phyloP scores from a whole-genome alignment of 2,329 filamentous ascomycete species.

The Myriosclerotinia scirpicola region DNA sequence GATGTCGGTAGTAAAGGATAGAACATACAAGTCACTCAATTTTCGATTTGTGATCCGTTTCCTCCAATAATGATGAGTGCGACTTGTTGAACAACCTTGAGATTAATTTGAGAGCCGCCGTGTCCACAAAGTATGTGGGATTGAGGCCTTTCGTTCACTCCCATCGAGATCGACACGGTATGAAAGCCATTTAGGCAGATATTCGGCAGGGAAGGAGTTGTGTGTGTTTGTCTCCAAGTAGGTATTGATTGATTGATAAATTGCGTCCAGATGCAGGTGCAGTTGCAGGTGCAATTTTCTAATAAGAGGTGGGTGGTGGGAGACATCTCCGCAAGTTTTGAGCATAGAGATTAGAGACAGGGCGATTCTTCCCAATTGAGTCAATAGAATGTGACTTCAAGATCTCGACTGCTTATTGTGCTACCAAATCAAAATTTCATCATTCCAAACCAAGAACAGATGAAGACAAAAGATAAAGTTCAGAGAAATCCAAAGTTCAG shows the following conservation, averaged over 20 bases:
- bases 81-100: not conserved
- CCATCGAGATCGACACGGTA: not conserved
- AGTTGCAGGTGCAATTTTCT: not conserved
- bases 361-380: not conserved
- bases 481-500: too few relatives aligned
- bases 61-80: not conserved
- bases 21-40: not conserved
- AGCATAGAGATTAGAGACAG: not conserved
- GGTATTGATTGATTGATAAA: not conserved
- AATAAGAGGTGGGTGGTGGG: too few relatives aligned
- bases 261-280: not conserved
- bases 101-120: not conserved
- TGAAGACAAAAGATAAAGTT: too few relatives aligned
- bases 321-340: not conserved
- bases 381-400: not conserved
- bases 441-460: too few relatives aligned
- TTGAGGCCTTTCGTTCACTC: not conserved
- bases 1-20: not conserved
- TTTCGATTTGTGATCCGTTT: not conserved
- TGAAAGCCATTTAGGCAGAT: not conserved
- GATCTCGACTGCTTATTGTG: too few relatives aligned
- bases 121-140: not conserved
- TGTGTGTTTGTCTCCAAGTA: not conserved
- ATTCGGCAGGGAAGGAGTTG: not conserved
- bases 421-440: not conserved